These are phyloP conservation scores for Pythium vanterpoolii DNA, from an alignment of 352 stramenopile genomes.

Conservation along the genomic window DNA sequence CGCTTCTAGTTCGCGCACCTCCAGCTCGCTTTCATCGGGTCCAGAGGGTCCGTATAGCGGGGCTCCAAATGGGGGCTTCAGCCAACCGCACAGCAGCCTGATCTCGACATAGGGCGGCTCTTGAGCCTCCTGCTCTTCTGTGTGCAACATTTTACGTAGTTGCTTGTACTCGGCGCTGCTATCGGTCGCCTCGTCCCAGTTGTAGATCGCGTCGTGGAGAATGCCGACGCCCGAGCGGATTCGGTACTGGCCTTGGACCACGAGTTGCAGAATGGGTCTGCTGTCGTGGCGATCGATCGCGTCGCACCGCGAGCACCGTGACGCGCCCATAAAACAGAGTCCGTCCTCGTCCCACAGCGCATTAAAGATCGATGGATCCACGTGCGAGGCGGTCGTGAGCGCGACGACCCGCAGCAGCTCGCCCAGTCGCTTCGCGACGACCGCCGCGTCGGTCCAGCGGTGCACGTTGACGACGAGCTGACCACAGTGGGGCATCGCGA, in stretches of 20 bases:
- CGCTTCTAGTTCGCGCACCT: slow-evolving; percentile 1
- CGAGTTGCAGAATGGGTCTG: background rate
- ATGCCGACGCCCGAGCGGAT: background rate
- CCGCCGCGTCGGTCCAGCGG: background rate
- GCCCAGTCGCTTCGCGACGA: slow-evolving; percentile 1
- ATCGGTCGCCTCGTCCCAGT: slow-evolving; percentile 3
- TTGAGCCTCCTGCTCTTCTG: background rate
- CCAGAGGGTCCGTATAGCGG: no score
- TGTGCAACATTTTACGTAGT: background rate
- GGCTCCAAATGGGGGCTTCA: background rate
- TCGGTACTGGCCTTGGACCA: background rate
- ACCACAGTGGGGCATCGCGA: no score
- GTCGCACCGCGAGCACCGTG: slow-evolving; percentile 11
- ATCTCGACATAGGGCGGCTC: background rate
- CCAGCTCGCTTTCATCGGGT: background rate
- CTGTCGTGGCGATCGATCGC: background rate
- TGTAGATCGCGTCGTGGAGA: slow-evolving; percentile 9
- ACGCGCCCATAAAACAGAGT: slow-evolving; percentile 1
- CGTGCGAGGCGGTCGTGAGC: slow-evolving; percentile 12
- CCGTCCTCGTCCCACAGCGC: slow-evolving; percentile 7
- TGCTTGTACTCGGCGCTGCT: background rate
- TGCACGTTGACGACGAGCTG: slow-evolving; percentile 6
- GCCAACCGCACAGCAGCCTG: background rate
- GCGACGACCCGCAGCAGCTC: slow-evolving; percentile 11
- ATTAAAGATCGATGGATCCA: slow-evolving; percentile 6